Evolutionary conservation across 2,329 filamentous ascomycete species (phyloP).

Genomic region (Aspergillus ustus): DNA sequence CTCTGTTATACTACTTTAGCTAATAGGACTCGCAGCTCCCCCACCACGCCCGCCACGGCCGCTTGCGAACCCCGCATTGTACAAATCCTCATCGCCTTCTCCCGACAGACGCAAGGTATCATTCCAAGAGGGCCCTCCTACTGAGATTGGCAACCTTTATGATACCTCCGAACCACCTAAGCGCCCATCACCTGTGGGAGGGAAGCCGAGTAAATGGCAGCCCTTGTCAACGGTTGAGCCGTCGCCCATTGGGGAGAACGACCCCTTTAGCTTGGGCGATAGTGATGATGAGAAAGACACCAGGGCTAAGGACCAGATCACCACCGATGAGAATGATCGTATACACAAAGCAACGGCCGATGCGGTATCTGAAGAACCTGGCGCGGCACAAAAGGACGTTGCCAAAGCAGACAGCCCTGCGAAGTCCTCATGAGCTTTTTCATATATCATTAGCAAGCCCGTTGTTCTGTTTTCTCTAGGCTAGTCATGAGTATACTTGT

Average conservation of each 20-base stretch:
- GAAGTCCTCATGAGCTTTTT: constrained; percentile 29
- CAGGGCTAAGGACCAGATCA: constrained; percentile 67
- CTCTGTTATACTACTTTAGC: not conserved
- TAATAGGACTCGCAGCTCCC: constrained; percentile 49
- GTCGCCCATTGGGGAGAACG: constrained; percentile 83
- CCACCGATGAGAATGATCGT: constrained; percentile 59
- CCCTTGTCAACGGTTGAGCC: constrained; percentile 85
- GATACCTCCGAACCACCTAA: constrained; percentile 62
- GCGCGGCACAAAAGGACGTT: constrained; percentile 30
- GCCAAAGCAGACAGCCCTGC: constrained; percentile 32
- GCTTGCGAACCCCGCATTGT: constrained; percentile 76
- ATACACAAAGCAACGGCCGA: constrained; percentile 66
- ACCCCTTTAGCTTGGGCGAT: constrained; percentile 95
- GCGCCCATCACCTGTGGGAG: constrained; percentile 55
- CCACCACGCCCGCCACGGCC: constrained; percentile 64
- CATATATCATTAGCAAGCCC: not conserved
- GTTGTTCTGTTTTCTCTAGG: not conserved
- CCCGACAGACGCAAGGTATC: constrained; percentile 58
- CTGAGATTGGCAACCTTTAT: constrained; percentile 80
- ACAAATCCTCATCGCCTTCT: constrained; percentile 69
- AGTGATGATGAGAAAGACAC: constrained; percentile 88
- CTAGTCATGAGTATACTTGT: not conserved
- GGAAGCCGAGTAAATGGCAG: constrained; percentile 94
- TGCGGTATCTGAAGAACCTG: constrained; percentile 49
- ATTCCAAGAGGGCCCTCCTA: constrained; percentile 67